phyloP scores from a whole-genome alignment of 345 rosid genomes.

The Alliaria petiolata region DNA sequence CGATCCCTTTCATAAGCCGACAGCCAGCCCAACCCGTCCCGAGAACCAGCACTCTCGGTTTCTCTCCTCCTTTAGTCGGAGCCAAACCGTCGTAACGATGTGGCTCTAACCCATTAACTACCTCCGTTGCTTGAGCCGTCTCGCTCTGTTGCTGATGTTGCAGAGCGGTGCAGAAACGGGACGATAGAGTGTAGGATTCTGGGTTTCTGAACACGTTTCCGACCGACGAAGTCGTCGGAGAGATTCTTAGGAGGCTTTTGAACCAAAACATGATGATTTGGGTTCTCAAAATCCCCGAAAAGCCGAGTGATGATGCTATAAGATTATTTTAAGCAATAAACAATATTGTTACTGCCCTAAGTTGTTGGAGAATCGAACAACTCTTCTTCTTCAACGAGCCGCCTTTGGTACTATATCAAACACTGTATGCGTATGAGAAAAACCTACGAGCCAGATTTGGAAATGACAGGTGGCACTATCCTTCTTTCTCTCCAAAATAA shows the following conservation, averaged over 20 bases:
- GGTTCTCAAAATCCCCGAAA: too few species aligned
- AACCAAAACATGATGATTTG: conserved; percentile 44
- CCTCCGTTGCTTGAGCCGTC: conserved; percentile 16
- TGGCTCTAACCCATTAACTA: conserved; percentile 26
- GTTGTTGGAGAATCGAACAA: conserved; percentile 7
- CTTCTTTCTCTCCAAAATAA: conserved; percentile 2
- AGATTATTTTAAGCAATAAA: not conserved
- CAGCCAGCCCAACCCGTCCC: conserved; percentile 98
- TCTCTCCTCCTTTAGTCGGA: conserved; percentile 63
- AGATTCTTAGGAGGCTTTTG: conserved; percentile 32
- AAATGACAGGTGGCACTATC: conserved; percentile 20
- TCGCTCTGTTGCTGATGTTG: conserved; percentile 19
- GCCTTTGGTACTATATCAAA: not conserved
- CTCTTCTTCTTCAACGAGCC: conserved; percentile 2
- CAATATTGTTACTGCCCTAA: not conserved
- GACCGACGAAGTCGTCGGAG: conserved; percentile 19
- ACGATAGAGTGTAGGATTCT: conserved; percentile 29
- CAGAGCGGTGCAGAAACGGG: conserved; percentile 41
- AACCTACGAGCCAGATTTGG: conserved; percentile 23
- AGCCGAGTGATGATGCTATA: too few species aligned
- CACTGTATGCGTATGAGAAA: not conserved
- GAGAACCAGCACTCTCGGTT: conserved; percentile 77
- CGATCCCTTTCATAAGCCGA: conserved; percentile 77
- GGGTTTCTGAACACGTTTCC: conserved; percentile 34
- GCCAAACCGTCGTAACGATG: conserved; percentile 39